Percentiles rank a stretch among this genome's conserved stretches.
phyloP scores from a whole-genome alignment of 2,329 filamentous ascomycete genomes.

The Arthrobotrys megalospora region DNA sequence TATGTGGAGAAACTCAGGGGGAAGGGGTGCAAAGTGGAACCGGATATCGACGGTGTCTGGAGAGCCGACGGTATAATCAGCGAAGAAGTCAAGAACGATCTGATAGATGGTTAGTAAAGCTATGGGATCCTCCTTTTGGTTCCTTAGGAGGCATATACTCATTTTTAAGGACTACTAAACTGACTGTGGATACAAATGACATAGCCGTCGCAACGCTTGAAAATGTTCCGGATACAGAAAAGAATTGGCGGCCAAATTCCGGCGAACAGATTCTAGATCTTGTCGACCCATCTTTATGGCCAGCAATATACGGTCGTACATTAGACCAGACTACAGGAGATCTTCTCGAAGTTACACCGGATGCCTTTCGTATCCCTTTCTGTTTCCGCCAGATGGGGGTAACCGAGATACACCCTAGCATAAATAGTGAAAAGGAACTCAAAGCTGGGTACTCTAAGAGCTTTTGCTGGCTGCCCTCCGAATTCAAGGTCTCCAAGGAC shows the following conservation, averaged over 20 bases:
- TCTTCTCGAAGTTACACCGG: neutral
- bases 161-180: neutral
- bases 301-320: constrained; percentile 71
- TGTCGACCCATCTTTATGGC: constrained; percentile 76
- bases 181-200: neutral
- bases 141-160: neutral
- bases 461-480: constrained; percentile 35
- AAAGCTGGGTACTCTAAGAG: neutral
- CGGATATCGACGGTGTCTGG: constrained; percentile 55
- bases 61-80: constrained; percentile 35
- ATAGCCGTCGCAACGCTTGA: constrained; percentile 70
- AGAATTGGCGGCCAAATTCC: constrained; percentile 76
- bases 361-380: neutral
- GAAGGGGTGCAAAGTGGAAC: constrained; percentile 25
- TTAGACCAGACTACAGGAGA: neutral
- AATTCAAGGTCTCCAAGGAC: constrained; percentile 29
- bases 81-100: constrained; percentile 26
- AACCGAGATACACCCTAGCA: constrained; percentile 5
- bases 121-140: neutral
- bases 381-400: constrained; percentile 1
- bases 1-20: constrained; percentile 27
- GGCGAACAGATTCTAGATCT: constrained; percentile 74
- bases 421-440: neutral
- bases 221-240: constrained; percentile 69
- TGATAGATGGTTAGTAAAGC: constrained; percentile 64